These are phyloP conservation scores for Stemphylium lycopersici DNA, from an alignment of 2,329 filamentous ascomycete species.

Conservation along the genomic window DNA sequence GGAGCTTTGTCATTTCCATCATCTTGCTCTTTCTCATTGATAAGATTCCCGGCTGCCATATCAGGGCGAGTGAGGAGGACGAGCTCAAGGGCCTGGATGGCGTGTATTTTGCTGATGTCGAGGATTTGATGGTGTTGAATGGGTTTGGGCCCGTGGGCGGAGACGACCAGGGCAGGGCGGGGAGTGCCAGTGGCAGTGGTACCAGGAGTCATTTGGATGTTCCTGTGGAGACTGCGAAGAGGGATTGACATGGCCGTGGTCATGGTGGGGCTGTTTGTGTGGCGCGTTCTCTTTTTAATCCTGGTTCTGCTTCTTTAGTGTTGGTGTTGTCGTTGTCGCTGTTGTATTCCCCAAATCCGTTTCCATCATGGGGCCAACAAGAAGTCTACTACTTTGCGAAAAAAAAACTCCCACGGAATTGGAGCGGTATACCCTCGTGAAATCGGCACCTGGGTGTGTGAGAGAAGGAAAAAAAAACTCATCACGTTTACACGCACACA, in stretches of 20 bases:
- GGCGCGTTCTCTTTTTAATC: background rate
- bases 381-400: no score
- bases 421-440: no score
- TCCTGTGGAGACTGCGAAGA: slow-evolving; percentile 23
- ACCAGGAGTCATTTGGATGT: slow-evolving; percentile 30
- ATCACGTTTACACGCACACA: no score
- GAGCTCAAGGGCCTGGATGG: slow-evolving; percentile 62
- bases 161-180: slow-evolving; percentile 10
- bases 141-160: slow-evolving; percentile 27
- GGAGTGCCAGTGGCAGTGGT: slow-evolving; percentile 8
- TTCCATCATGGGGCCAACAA: no score
- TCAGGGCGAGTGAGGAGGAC: slow-evolving; percentile 62
- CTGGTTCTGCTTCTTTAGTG: no score
- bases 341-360: no score
- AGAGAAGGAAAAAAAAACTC: no score
- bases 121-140: slow-evolving; percentile 29
- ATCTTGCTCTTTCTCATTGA: slow-evolving; percentile 62
- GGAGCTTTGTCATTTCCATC: slow-evolving; percentile 61
- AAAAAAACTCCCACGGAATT: no score
- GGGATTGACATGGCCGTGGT: slow-evolving; percentile 16
- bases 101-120: slow-evolving; percentile 54
- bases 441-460: no score
- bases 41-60: slow-evolving; percentile 63
- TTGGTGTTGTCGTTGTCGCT: no score
- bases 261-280: background rate